Evolutionary conservation across 148 eudicot species (phyloP), one percentile per base, ranked within the genome.

Genomic region (Polygonum maritimum): DNA sequence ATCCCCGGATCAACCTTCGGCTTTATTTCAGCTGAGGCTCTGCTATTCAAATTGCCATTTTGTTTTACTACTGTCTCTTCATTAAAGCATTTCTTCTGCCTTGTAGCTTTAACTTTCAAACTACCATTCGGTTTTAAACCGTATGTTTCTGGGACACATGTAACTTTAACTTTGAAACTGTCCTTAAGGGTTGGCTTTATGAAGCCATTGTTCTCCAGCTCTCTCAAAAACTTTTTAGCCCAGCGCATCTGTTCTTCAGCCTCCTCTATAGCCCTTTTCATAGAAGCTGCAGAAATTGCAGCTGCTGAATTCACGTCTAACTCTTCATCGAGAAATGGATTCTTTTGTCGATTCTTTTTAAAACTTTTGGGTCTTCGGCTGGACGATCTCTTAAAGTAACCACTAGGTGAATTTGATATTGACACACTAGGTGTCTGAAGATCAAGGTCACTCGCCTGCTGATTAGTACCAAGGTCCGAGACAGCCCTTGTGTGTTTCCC

Each of bases 251-350:
- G 86, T 82, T 82, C 86, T 82, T 93, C 89, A 76, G 99, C 99
- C 84, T 91, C 88, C 78, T 88, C 88, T 58, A 96, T 79, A 35
- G 97, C 99, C 78, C 85, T 85, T 84, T 87, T 89, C 83, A 96
- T 83, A 69, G 94, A 87, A 51, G 90, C 92, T 75, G 86, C 94
- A 84, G 91, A 89, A 70, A 81, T 80, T 74, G 90, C 97, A 76
- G 97, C 98, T 49, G 80, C 88, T 75, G 99, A 96, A 80, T 96
- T 89, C 79, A 80, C 83, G 80, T 89, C 94, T 74, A 88, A 79
- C 65, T 91, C 97, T 76, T 91, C 97, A 76, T 84, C 92, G 54
- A 87, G 85, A 57, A 74, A 79, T 55, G 85, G 88, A 51, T 75
- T 82, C 79, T 49, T 83, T 35, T 79, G 73, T 74, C 76, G 76